Evolutionary conservation across 1,284 basidiomycete genomes (phyloP), one percentile per base, ranked within the genome.

Genomic region (Cutaneotrichosporon cyanovorans): DNA sequence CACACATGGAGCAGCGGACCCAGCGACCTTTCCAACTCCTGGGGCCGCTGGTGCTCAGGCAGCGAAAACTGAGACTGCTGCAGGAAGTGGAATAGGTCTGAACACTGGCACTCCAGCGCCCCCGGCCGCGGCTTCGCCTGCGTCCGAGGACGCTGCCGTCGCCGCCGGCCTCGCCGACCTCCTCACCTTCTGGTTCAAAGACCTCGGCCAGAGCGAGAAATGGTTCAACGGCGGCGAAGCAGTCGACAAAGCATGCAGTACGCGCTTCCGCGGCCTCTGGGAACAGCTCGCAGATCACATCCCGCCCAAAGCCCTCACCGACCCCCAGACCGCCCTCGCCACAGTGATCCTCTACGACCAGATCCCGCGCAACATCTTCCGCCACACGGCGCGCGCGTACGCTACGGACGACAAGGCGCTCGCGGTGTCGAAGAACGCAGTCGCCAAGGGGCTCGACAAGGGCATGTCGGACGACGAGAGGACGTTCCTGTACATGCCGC

Each of bases 341-440:
- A 20, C 42, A 12, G 22, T 49, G 3, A 37, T 49, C 15, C 28
- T 39, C 18, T 40, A 40, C 33, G 47, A 49, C 38, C 47, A 49
- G 38, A 36, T 44, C 18, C 35, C 47, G 14, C 47, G 47, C 20
- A 49, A 49, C 47, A 40, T 49, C 41, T 49, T 45, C 38, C 42
- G 47, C 38, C 10, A 14, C 16, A 36, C 33, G 7, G 16, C 47
- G 5, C 14, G n/a, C 4, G 47, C 47, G n/a, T 49, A 44, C 20
- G 33, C 33, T 25, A 45, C 47, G n/a, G 47, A 49, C 38, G 25
- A 30, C n/a, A 15, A 25, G 6, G 47, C 47, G 19, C 42, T 49
- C 18, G 33, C 32, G 2, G 9, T 45, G 8, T 16, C 33, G 12
- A 44, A 41, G 38, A 25, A 44, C 21, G 47, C 42, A 18, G 42